Base-by-base conservation (phyloP, 2,329 filamentous ascomycete genomes). In the Clonostachys byssicola region DNA sequence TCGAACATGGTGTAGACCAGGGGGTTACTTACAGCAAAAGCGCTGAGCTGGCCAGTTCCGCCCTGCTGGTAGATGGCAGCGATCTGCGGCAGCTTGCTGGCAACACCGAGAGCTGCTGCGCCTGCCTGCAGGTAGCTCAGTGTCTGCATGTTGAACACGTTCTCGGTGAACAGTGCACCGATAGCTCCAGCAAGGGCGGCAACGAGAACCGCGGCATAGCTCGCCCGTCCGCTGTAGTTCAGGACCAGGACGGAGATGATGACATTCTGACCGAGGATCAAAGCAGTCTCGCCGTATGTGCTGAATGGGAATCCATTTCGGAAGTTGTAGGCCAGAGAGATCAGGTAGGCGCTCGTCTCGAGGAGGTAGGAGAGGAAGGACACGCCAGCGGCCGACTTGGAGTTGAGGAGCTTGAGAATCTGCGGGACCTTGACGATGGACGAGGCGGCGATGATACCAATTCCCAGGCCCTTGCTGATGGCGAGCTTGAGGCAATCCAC, bases 341-440 rank as follows among this genome's bases (percentile, higher is more conserved):
- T 95, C 59, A 96, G 78, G 71, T 95, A 92, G 49, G 86, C 83
- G 47, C 81, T 78, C 9, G 91, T 96, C 74, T 99, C 94, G 64
- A 99, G 89, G 34, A 94, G 77, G 73, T 96, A 97, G 34, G 89
- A 88, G 41, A 95, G 79, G 71, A 97, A 95, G 43, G 85, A 90
- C 51, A 99, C 80, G 57, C 94, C 94, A 41, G 83, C 81, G 30
- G 91, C 84, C 44, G 90, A 96, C 60, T 84, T 81, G 43, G 89
- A 91, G 61, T 78, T 77, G 60, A 94, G 70, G 45, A 99, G 84
- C 75, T 99, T 99, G 66, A 96, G 68, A 63, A 99, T 92, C 75
- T 99, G 94, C 0, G 94, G 94, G 23, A 99, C 84, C 74, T 99
- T 99, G 74, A 99, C 92, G 58, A 97, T 83, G 47, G 89, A 85